These are phyloP conservation scores for Umbelopsis sp. DNA, from an alignment of 192 early-diverging fungal genomes.

Conservation along the genomic window DNA sequence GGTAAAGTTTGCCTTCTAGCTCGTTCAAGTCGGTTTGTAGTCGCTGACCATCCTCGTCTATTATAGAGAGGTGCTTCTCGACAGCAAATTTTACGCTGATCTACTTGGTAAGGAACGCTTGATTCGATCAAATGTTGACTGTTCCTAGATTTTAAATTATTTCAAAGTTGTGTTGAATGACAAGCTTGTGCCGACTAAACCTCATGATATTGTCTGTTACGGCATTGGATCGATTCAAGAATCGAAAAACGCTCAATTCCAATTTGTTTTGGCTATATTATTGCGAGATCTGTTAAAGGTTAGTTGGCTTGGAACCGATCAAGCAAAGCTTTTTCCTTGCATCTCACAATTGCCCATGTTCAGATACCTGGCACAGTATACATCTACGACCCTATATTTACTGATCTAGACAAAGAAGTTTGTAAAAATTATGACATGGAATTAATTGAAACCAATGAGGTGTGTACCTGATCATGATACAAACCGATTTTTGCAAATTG, in stretches of 20 bases:
- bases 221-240: slow-evolving; percentile 43
- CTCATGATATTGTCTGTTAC: slow-evolving; percentile 41
- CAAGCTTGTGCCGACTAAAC: slow-evolving; percentile 7
- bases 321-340: background rate
- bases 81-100: slow-evolving; percentile 28
- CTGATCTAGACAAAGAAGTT: slow-evolving; percentile 34
- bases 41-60: background rate
- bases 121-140: background rate
- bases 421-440: slow-evolving; percentile 25
- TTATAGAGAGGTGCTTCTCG: slow-evolving; percentile 15
- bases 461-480: background rate
- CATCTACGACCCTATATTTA: slow-evolving; percentile 44
- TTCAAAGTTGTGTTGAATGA: slow-evolving; percentile 20
- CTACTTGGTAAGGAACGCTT: background rate
- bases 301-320: background rate
- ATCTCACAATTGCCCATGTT: background rate
- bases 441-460: slow-evolving; percentile 38
- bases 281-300: slow-evolving; percentile 34
- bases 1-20: slow-evolving; percentile 12
- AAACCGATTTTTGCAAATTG: background rate
- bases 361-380: slow-evolving; percentile 35
- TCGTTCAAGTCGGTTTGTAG: background rate
- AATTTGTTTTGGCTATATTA: slow-evolving; percentile 35
- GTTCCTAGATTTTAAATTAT: background rate
- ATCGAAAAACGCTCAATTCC: slow-evolving; percentile 39